Evolutionary conservation across 306 rosid genomes (phyloP).

Genomic region (Nissolia schottii): DNA sequence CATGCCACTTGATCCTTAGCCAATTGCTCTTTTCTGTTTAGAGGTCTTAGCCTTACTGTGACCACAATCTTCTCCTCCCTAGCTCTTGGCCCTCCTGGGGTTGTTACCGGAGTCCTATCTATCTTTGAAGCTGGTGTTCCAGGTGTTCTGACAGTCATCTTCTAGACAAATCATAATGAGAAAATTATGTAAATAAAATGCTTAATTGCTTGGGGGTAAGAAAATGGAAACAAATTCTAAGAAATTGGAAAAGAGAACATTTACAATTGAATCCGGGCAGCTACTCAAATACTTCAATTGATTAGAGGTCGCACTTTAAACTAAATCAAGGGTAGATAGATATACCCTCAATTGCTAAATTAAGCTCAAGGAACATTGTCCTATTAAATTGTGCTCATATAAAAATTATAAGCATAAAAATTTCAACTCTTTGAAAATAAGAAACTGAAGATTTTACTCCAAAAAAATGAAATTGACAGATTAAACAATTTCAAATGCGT

Average conservation of each 20-base stretch:
- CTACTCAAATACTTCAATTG: not conserved
- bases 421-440: not conserved
- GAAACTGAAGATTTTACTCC: not conserved
- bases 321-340: not conserved
- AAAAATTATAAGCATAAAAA: not conserved
- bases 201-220: no score
- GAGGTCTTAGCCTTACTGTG: conserved; percentile 86
- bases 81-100: conserved; percentile 74
- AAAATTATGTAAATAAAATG: not conserved
- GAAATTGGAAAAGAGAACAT: not conserved
- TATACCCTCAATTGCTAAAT: not conserved
- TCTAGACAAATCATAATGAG: conserved; percentile 18
- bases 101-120: conserved; percentile 78
- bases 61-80: conserved; percentile 97
- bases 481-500: not conserved
- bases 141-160: conserved; percentile 81
- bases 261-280: not conserved
- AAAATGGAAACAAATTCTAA: not conserved
- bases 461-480: not conserved
- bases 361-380: not conserved
- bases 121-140: conserved; percentile 91
- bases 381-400: not conserved
- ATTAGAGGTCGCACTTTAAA: not conserved
- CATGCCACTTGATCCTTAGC: conserved; percentile 95
- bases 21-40: conserved; percentile 79